phyloP scores from a whole-genome alignment of 2,329 filamentous ascomycete genomes.

The Zymoseptoria crescenta region DNA sequence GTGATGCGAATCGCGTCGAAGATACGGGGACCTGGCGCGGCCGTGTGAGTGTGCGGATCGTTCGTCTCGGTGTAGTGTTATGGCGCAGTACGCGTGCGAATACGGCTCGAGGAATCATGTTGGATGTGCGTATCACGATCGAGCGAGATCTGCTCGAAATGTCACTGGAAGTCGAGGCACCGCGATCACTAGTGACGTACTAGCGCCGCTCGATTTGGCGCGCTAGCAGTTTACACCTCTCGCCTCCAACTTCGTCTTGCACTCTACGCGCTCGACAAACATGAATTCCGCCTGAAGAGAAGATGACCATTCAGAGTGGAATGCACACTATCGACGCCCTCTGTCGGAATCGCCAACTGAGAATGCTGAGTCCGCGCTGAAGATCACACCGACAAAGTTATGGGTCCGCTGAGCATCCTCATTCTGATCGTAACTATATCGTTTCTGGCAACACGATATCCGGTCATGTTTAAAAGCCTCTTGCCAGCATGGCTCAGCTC shows the following conservation, averaged over 20 bases:
- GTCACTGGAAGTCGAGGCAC: neutral
- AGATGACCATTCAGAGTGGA: slow-evolving; percentile 1
- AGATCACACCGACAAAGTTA: slow-evolving; percentile 14
- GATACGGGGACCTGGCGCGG: slow-evolving; percentile 4
- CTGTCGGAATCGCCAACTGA: slow-evolving; percentile 3
- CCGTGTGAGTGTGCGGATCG: slow-evolving; percentile 14
- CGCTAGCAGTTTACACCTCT: neutral
- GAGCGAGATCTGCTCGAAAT: neutral
- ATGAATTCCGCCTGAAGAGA: neutral
- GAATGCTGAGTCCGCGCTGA: slow-evolving; percentile 9
- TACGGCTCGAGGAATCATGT: slow-evolving; percentile 18
- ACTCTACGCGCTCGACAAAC: neutral
- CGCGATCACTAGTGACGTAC: neutral
- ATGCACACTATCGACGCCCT: neutral
- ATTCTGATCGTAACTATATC: slow-evolving; percentile 33
- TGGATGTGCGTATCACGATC: neutral
- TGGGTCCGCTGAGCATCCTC: slow-evolving; percentile 37
- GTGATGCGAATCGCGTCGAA: slow-evolving; percentile 17
- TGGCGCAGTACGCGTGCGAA: slow-evolving; percentile 15
- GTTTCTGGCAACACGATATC: slow-evolving; percentile 35
- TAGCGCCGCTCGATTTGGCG: neutral
- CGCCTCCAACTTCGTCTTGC: neutral
- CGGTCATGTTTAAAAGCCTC: slow-evolving; percentile 30
- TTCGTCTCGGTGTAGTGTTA: slow-evolving; percentile 9
- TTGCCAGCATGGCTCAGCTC: slow-evolving; percentile 23